Base-by-base conservation (phyloP, 192 early-diverging fungal genomes). In the Nowakowskiella sp. region DNA sequence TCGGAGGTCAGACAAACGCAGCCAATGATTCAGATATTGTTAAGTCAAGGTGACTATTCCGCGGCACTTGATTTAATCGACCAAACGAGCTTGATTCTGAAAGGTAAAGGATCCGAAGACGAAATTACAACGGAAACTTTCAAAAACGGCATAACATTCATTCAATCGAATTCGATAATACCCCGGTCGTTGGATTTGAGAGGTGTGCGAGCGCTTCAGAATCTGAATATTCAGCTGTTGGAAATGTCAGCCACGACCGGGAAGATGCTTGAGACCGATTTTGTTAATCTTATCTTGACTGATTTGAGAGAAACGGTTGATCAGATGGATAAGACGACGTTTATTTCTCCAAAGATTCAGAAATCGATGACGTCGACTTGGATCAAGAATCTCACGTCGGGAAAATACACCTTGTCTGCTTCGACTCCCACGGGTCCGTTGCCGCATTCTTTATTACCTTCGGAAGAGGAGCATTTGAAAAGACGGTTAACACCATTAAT, bases 51-150 rank as follows among this genome's bases (percentile, higher is more conserved):
- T 2, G 83, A 96, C 65, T 91, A 88, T 57, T 86, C 91, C 48
- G 90, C 80, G 2, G 92, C 94, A 3, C 60, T 97, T 53, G 88
- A 91, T 52, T 65, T 97, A 36, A 84, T 98, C 31, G 86, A 88
- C 34, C 88, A 95, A 30, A 79, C 88, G 4, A 78, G 81, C 33
- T 47, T 25, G 25, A 58, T 75, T 0, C 57, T 92, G 25, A 57
- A 74, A 9, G 85, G 76, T 25, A 44, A 23, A 9, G n/a, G 1
- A 2, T 31, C 42, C 25, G 8, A 44, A 10, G 42, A 19, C 23
- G 60, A 19, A 28, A n/a, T 34, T 55, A 36, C 27, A 58, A 53
- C n/a, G 64, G 67, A 8, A 29, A 34, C 43, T 60, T 63, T 42
- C 62, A 72, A 46, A 44, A 52, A 46, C 26, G 49, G 45, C 51